Conservation (phyloP, 2,329 filamentous ascomycete genomes). For the Zymoseptoria crescenta region DNA sequence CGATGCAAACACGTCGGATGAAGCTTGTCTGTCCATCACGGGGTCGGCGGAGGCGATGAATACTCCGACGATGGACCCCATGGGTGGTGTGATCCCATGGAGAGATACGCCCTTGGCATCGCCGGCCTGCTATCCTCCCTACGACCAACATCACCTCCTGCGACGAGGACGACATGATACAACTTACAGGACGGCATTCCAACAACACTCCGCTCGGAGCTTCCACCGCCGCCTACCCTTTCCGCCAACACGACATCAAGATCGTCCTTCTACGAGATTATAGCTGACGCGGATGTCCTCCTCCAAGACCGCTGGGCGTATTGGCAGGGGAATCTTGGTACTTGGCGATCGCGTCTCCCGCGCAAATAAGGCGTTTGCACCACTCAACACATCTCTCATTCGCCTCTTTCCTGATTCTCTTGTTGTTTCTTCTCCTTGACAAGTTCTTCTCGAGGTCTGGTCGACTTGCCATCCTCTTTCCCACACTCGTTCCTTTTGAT, state of each 20-base stretch:
- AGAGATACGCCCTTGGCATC: not conserved
- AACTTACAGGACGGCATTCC: not conserved
- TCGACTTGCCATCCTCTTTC: not conserved
- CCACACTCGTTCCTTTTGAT: not conserved
- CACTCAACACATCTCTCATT: not conserved
- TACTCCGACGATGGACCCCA: not conserved
- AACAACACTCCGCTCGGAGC: not conserved
- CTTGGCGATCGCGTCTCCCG: not conserved
- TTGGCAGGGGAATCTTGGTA: not conserved
- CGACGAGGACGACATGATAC: not conserved
- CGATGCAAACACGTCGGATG: not conserved
- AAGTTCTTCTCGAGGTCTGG: not conserved
- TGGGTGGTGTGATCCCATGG: not conserved
- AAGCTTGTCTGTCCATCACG: not conserved
- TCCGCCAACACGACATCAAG: not conserved
- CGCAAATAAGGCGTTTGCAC: not conserved
- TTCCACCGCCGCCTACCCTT: not conserved
- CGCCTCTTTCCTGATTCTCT: not conserved
- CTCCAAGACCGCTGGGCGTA: not conserved
- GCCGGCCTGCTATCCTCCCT: not conserved
- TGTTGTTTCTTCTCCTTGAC: not conserved
- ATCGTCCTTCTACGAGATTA: not conserved
- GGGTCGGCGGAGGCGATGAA: not conserved
- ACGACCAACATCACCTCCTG: not conserved
- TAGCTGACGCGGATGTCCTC: not conserved